These are phyloP conservation scores for Phytopythium mirpurense DNA, from an alignment of 352 stramenopile genomes.

Conservation along the genomic window DNA sequence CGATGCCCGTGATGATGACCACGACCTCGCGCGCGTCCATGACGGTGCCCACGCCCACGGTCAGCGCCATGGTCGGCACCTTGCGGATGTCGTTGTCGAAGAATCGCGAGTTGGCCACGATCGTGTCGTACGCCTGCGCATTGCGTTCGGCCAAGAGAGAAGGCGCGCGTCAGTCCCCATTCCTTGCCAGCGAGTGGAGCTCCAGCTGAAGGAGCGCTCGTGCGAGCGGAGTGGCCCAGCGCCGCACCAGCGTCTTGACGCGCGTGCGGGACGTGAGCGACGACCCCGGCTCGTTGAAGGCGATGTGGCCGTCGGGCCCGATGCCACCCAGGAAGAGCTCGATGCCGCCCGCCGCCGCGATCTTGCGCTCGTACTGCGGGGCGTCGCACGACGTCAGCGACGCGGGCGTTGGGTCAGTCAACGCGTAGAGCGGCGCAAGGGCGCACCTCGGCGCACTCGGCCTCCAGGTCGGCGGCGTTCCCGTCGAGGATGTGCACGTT, in stretches of 20 bases:
- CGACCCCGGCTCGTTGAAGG: conserved; percentile 90
- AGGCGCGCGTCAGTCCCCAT: neutral
- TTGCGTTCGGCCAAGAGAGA: neutral
- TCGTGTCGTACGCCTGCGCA: conserved; percentile 79
- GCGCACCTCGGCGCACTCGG: conserved; percentile 62
- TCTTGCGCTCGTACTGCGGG: conserved; percentile 82
- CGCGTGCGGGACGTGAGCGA: conserved; percentile 77
- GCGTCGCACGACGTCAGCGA: too few relatives aligned
- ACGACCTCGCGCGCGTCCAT: conserved; percentile 86
- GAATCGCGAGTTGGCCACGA: conserved; percentile 87
- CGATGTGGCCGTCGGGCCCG: conserved; percentile 90
- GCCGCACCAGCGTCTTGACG: conserved; percentile 80
- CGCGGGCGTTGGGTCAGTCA: too few relatives aligned
- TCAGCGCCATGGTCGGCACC: conserved; percentile 89
- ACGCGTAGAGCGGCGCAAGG: neutral
- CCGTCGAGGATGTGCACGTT: conserved; percentile 88
- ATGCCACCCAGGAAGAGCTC: conserved; percentile 92
- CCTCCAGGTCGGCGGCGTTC: conserved; percentile 70
- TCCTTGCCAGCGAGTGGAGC: neutral
- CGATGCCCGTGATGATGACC: conserved; percentile 83
- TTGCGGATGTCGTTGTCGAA: conserved; percentile 76
- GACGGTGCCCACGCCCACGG: conserved; percentile 83
- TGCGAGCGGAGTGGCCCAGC: neutral
- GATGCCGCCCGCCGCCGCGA: conserved; percentile 77
- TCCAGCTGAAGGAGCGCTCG: neutral